A percentile compares a stretch with the other conserved stretches of the same genome.
phyloP scores from a whole-genome alignment of 1,139 yeast species.

The Suhomyces kunorum region DNA sequence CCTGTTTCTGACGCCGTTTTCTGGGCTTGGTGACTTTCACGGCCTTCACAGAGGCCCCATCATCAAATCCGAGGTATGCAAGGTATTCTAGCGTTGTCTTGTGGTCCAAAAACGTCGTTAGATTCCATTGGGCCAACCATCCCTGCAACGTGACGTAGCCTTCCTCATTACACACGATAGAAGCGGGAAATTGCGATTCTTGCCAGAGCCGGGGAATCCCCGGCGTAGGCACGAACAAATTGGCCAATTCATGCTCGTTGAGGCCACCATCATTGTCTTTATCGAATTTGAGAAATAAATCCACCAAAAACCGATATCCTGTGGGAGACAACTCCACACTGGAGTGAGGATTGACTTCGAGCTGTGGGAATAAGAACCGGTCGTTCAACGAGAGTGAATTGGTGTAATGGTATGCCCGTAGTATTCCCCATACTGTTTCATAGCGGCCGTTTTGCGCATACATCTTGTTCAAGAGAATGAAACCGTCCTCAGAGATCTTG shows the following conservation, averaged over 20 bases:
- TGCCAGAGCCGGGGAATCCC: constrained; percentile 88
- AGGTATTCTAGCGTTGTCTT: constrained; percentile 82
- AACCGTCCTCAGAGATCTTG: constrained; percentile 76
- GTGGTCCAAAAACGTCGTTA: constrained; percentile 87
- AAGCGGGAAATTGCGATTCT: constrained; percentile 79
- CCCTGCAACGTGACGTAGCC: constrained; percentile 93
- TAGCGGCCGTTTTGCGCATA: constrained; percentile 92
- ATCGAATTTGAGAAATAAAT: constrained; percentile 81
- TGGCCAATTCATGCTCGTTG: constrained; percentile 65
- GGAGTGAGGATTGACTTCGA: constrained; percentile 75
- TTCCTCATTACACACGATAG: constrained; percentile 85
- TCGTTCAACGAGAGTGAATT: constrained; percentile 86
- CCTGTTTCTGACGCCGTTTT: constrained; percentile 61
- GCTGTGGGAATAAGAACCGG: constrained; percentile 69
- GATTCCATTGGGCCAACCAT: constrained; percentile 98
- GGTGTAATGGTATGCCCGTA: constrained; percentile 85
- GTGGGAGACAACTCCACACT: constrained; percentile 90
- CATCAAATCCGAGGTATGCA: constrained; percentile 86
- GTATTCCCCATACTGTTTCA: constrained; percentile 94
- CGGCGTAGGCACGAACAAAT: constrained; percentile 83
- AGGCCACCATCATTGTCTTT: constrained; percentile 95
- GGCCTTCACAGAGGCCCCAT: constrained; percentile 54
- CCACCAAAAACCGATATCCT: constrained; percentile 92
- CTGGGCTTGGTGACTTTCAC: constrained; percentile 81
- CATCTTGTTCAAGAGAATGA: constrained; percentile 69